Evolutionary conservation across 208 protist species (phyloP), one percentile per base, ranked within the genome.

Genomic region (Leishmania aethiopica): DNA sequence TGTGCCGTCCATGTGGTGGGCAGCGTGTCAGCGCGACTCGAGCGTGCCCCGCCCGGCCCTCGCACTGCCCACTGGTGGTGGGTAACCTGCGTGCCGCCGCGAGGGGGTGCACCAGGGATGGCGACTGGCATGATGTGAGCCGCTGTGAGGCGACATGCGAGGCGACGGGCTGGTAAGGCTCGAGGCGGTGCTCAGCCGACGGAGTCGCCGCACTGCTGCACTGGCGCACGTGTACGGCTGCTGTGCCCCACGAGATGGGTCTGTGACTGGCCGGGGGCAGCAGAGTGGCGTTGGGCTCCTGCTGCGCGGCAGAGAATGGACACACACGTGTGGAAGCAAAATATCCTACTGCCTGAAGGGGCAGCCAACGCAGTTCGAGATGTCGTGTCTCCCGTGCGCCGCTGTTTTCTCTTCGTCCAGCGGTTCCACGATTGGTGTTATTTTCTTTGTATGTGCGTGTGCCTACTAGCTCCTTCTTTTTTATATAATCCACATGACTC

Each of bases 381-480:
- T 55, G 28, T 13, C 28, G 11, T 64, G n/a, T 10, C n/a, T 13
- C 28, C 35, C 35, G 11, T 25, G 35, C 19, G 17, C 10, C 19
- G n/a, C 66, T 45, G 66, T 19, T 40, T 45, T 70, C 11, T 45
- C 15, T 70, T 17, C 17, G 11, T 10, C 15, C 35, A 42, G 13
- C 8, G 1, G 35, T 0, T 35, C 32, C 64, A 42, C 17, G 25
- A n/a, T 74, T 19, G 69, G 4, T 53, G 35, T n/a, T 74, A 4
- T 25, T 74, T 10, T 74, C 17, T 75, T 8, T 75, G 42, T 74
- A 7, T 53, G 42, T 74, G 42, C 19, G 71, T 75, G n/a, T 75
- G n/a, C 13, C n/a, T 59, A n/a, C 10, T 13, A 13, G 37, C 0
- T 37, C n/a, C 37, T 37, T 25, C 5, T 37, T 37, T 2, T 11